Conservation (phyloP, 805 yeast species). For the Hagleromyces aurorensis region DNA sequence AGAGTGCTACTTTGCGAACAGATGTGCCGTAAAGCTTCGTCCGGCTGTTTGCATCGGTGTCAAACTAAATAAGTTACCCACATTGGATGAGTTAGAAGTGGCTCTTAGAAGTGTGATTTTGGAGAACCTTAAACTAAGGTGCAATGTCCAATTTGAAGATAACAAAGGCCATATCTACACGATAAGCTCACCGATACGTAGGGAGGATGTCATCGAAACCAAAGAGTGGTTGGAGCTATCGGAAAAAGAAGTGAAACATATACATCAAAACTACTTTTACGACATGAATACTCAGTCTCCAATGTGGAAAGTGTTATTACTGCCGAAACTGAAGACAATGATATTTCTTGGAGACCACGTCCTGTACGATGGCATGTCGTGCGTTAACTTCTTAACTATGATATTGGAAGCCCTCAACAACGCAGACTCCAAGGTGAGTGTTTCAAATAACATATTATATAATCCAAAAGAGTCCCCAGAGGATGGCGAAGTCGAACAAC, state of each 20-base stretch:
- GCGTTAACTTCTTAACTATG: conserved; percentile 15
- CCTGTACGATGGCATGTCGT: conserved; percentile 25
- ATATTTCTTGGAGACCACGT: conserved; percentile 21
- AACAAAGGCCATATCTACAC: background rate
- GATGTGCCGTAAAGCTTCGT: conserved; percentile 22
- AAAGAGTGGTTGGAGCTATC: conserved; percentile 9
- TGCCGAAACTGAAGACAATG: conserved; percentile 12
- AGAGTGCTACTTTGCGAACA: conserved; percentile 19
- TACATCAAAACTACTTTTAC: conserved; percentile 18
- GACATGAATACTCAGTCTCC: conserved; percentile 12
- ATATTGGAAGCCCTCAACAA: conserved; percentile 10
- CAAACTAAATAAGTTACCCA: conserved; percentile 16
- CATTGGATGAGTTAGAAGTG: conserved; percentile 3
- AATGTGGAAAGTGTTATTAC: conserved; percentile 23
- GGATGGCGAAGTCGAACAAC: background rate
- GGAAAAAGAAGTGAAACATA: conserved; percentile 11
- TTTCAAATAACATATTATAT: conserved; percentile 1
- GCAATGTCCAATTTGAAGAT: conserved; percentile 8
- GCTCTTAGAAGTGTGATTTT: conserved; percentile 11
- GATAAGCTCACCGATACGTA: background rate
- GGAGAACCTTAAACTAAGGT: conserved; percentile 15
- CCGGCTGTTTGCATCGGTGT: conserved; percentile 22
- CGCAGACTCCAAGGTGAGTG: background rate
- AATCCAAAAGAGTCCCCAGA: conserved; percentile 2
- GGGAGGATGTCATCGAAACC: conserved; percentile 11